These are phyloP conservation scores for Hypoxylon sp. DNA, from an alignment of 2,329 filamentous ascomycete species.

Conservation along the genomic window DNA sequence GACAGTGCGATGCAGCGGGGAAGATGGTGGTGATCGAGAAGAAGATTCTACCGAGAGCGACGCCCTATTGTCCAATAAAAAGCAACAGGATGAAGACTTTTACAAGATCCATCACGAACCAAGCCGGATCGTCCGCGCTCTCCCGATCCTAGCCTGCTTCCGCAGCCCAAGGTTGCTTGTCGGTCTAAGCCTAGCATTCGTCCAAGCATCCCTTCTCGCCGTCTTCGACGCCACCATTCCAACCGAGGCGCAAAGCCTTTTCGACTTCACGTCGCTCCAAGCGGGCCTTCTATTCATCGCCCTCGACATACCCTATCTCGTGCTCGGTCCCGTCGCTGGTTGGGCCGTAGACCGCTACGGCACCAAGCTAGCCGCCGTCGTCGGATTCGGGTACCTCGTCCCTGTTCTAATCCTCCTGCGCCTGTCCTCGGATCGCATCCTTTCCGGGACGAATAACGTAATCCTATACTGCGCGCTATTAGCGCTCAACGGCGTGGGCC, in stretches of 20 bases:
- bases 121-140: constrained; percentile 56
- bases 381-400: constrained; percentile 68
- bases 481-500: constrained; percentile 64
- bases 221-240: constrained; percentile 59
- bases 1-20: constrained; percentile 23
- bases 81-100: constrained; percentile 37
- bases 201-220: constrained; percentile 59
- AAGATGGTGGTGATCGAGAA: constrained; percentile 42
- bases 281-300: constrained; percentile 58
- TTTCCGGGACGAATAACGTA: constrained; percentile 39
- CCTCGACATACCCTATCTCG: constrained; percentile 55
- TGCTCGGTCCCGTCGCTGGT: constrained; percentile 55
- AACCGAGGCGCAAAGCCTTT: constrained; percentile 56
- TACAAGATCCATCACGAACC: constrained; percentile 62
- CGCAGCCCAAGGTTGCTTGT: constrained; percentile 58
- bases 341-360: constrained; percentile 58
- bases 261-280: constrained; percentile 55
- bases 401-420: constrained; percentile 72
- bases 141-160: constrained; percentile 65
- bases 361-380: constrained; percentile 52
- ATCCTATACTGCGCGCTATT: constrained; percentile 50
- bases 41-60: constrained; percentile 55
- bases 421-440: constrained; percentile 65
- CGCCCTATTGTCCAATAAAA: constrained; percentile 58
- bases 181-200: constrained; percentile 58